phyloP scores from a whole-genome alignment of 1,284 basidiomycete species.

The Grifola frondosa region DNA sequence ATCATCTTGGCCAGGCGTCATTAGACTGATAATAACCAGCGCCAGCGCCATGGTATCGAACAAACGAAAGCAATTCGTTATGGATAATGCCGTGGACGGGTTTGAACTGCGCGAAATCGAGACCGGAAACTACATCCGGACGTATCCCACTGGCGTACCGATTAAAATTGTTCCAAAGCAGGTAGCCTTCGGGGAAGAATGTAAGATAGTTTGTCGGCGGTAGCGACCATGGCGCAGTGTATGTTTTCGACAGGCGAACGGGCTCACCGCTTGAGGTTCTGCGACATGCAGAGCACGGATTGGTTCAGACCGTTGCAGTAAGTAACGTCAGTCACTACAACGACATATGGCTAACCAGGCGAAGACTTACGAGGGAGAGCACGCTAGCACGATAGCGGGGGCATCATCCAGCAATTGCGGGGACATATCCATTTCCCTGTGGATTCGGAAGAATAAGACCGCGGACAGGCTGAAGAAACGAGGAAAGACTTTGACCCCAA shows the following conservation, averaged over 20 bases:
- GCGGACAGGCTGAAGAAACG: no score
- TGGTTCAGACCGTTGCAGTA: slow-evolving; percentile 5
- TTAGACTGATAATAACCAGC: not conserved
- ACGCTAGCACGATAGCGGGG: no score
- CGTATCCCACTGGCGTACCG: slow-evolving; percentile 1
- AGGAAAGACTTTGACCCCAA: no score
- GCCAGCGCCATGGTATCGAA: not conserved
- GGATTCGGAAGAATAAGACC: no score
- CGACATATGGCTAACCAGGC: not conserved
- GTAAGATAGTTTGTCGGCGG: slow-evolving; percentile 4
- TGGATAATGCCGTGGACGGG: slow-evolving; percentile 4
- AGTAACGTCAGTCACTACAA: not conserved
- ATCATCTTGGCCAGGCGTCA: not conserved
- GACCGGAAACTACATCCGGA: not conserved
- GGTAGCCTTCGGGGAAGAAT: slow-evolving; percentile 3
- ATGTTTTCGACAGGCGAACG: slow-evolving; percentile 5
- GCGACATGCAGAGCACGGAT: slow-evolving; percentile 1
- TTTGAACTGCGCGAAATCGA: slow-evolving; percentile 3
- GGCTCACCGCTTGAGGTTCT: slow-evolving; percentile 4
- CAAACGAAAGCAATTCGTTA: slow-evolving; percentile 1
- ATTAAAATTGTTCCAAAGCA: slow-evolving; percentile 2
- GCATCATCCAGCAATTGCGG: no score
- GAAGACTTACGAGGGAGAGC: not conserved
- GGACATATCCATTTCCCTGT: no score
- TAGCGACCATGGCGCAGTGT: slow-evolving; percentile 6